These are phyloP conservation scores for Aspergillus affinis DNA, from an alignment of 495 filamentous ascomycete genomes.

Conservation along the genomic window DNA sequence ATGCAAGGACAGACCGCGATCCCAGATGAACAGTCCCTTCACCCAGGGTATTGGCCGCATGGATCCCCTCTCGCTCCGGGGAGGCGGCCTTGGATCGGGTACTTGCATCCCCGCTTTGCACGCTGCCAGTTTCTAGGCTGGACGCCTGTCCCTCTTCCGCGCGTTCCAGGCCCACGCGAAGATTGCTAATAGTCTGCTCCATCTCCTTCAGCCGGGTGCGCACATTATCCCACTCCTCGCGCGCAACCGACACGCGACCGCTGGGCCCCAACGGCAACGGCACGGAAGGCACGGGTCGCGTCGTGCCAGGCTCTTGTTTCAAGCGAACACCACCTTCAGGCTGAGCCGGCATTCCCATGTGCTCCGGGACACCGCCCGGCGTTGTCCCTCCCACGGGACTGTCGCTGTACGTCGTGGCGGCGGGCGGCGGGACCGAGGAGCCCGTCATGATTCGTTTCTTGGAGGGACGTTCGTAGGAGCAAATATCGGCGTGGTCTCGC, in stretches of 20 bases:
- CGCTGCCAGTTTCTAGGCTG: slow-evolving; percentile 48
- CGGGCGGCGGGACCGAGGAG: slow-evolving; percentile 26
- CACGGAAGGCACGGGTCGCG: slow-evolving; percentile 25
- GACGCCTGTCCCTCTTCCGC: slow-evolving; percentile 33
- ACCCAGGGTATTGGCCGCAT: slow-evolving; percentile 53
- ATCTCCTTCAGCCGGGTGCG: slow-evolving; percentile 42
- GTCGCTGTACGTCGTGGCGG: slow-evolving; percentile 26
- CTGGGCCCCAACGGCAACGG: slow-evolving; percentile 13
- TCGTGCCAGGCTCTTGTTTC: slow-evolving; percentile 29
- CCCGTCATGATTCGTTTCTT: slow-evolving; percentile 50
- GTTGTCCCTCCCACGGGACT: slow-evolving; percentile 23
- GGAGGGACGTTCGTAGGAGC: slow-evolving; percentile 69
- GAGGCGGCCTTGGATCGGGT: slow-evolving; percentile 40
- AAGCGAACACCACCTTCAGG: slow-evolving; percentile 24
- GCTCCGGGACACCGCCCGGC: slow-evolving; percentile 18
- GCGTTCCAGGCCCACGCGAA: slow-evolving; percentile 43
- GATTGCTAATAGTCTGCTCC: slow-evolving; percentile 41
- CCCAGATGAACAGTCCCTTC: slow-evolving; percentile 59
- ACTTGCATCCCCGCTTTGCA: slow-evolving; percentile 57
- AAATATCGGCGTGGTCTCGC: slow-evolving; percentile 68
- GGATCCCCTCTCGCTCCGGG: slow-evolving; percentile 53
- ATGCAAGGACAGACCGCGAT: slow-evolving; percentile 58
- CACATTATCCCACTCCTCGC: slow-evolving; percentile 50
- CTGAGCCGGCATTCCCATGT: slow-evolving; percentile 21
- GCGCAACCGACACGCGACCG: slow-evolving; percentile 41